Evolutionary conservation across 2,329 filamentous ascomycete species (phyloP).

Genomic region (Myotisia sp.): DNA sequence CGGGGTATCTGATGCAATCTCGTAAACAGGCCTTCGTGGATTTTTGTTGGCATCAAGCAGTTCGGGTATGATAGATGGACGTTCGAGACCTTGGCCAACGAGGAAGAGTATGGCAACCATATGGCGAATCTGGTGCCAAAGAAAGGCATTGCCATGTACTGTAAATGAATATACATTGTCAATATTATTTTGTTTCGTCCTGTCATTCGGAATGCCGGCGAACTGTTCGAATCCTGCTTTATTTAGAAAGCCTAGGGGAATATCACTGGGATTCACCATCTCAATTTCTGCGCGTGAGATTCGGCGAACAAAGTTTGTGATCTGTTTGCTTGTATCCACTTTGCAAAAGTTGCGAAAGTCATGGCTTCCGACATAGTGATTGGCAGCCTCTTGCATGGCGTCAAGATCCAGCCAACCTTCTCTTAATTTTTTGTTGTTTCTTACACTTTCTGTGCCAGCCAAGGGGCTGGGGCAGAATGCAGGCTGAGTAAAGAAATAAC

Average conservation of each 20-base stretch:
- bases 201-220: constrained; percentile 10
- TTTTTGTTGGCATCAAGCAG: constrained; percentile 59
- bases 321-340: constrained; percentile 77
- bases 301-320: constrained; percentile 63
- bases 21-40: constrained; percentile 68
- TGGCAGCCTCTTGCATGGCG: constrained; percentile 71
- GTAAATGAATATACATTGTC: constrained; percentile 62
- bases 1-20: constrained; percentile 79
- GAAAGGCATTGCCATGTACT: constrained; percentile 77
- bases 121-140: constrained; percentile 96
- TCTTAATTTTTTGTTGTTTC: constrained; percentile 25
- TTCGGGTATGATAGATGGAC: constrained; percentile 54
- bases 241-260: constrained; percentile 44
- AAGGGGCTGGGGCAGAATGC: constrained; percentile 60
- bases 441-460: constrained; percentile 36
- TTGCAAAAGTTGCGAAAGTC: constrained; percentile 98
- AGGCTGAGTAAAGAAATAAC: constrained; percentile 96
- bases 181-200: background rate
- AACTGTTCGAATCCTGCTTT: constrained; percentile 31
- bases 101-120: constrained; percentile 89
- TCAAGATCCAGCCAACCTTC: constrained; percentile 77
- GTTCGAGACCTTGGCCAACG: constrained; percentile 75
- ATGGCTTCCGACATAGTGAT: constrained; percentile 64
- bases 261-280: constrained; percentile 42
- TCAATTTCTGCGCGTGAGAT: constrained; percentile 73